These are phyloP conservation scores for Rhododendron ovatum DNA, from an alignment of 148 eudicot species.

Conservation along the genomic window DNA sequence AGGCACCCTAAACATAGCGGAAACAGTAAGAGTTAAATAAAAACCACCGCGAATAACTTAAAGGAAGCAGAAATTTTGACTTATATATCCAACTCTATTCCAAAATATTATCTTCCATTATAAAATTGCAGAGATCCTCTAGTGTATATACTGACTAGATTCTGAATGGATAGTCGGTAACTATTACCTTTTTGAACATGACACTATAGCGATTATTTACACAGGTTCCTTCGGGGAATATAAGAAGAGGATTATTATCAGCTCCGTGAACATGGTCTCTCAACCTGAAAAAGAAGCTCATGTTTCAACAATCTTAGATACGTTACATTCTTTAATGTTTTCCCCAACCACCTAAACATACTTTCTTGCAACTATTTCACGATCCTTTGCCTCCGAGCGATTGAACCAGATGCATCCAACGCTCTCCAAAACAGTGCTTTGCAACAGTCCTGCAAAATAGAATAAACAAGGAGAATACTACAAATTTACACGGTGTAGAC, in stretches of 20 bases:
- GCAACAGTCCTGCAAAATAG: slow-evolving; percentile 66
- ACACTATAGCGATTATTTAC: slow-evolving; percentile 95
- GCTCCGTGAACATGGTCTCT: slow-evolving; percentile 87
- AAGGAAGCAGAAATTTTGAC: not conserved
- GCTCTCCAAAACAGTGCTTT: slow-evolving; percentile 91
- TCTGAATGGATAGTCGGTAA: not conserved
- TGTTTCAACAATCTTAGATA: not conserved
- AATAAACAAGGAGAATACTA: not conserved
- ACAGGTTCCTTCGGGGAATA: slow-evolving; percentile 99
- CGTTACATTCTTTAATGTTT: not conserved
- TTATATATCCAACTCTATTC: not conserved
- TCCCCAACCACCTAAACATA: slow-evolving; percentile 26
- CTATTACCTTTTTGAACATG: slow-evolving; percentile 87
- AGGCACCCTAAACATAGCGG: slow-evolving; percentile 63
- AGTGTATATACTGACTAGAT: too few relatives aligned
- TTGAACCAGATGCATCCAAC: slow-evolving; percentile 98
- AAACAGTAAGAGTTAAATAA: not conserved
- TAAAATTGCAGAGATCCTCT: not conserved
- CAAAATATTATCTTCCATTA: not conserved
- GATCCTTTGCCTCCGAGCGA: slow-evolving; percentile 91
- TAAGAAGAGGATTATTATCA: slow-evolving; percentile 91
- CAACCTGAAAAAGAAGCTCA: slow-evolving; percentile 50
- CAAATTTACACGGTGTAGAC: not conserved
- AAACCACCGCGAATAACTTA: not conserved
- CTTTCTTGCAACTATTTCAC: slow-evolving; percentile 84